A percentile compares a stretch with the other conserved stretches of the same genome.
Evolutionary conservation across 2,329 filamentous ascomycete genomes (phyloP).

Genomic region (Stagonosporopsis vannaccii): DNA sequence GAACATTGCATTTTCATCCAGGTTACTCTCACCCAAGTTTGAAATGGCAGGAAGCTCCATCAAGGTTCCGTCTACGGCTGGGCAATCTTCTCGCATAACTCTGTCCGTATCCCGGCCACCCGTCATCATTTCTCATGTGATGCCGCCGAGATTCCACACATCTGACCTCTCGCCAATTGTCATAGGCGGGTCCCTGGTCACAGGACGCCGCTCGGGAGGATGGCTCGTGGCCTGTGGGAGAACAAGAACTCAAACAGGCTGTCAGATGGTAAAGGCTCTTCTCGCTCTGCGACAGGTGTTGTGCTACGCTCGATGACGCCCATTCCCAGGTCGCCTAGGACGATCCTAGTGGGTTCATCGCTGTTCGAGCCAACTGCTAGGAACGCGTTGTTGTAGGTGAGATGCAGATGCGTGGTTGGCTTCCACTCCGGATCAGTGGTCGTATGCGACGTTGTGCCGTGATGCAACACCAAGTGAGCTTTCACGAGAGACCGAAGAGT

Average conservation of each 20-base stretch:
- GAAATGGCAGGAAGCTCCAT: neutral
- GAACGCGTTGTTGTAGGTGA: neutral
- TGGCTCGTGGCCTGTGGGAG: neutral
- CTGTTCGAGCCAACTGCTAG: neutral
- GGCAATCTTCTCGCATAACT: neutral
- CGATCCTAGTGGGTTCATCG: neutral
- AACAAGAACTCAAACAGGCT: neutral
- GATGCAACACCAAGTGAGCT: neutral
- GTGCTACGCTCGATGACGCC: neutral
- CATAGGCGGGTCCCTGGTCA: too few species aligned
- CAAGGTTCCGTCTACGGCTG: neutral
- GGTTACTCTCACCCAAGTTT: neutral
- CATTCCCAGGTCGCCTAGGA: neutral
- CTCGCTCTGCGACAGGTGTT: neutral
- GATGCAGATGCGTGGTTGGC: neutral
- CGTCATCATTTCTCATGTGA: neutral
- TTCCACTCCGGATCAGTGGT: neutral
- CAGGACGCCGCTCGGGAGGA: neutral
- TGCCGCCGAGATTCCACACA: neutral
- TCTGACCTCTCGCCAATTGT: neutral
- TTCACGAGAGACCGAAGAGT: neutral
- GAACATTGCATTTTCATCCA: neutral
- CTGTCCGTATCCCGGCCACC: neutral
- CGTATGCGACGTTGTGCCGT: neutral
- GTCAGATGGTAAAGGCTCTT: neutral